Base-by-base conservation (phyloP, 2,329 filamentous ascomycete species). In the Rhinocladiella mackenziei region DNA sequence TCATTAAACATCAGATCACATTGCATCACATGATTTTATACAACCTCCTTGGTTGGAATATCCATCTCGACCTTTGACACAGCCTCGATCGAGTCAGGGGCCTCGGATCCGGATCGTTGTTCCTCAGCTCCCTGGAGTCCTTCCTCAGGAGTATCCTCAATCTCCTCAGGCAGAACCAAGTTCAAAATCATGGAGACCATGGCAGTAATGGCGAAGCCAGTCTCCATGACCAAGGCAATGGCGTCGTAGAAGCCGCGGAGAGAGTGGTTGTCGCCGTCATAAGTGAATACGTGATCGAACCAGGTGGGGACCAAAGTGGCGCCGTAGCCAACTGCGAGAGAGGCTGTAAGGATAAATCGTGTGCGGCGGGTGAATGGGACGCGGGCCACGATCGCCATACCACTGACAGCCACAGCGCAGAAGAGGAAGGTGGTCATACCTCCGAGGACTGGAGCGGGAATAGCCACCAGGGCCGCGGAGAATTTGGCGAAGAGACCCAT, bases 141-240 rank as follows among this genome's bases (percentile, higher is more conserved):
- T 15, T 43, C 38, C 5, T 56, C 46, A 38, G 71, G 69, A 20
- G 73, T 72, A 31, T 86, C 83, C 56, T 87, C 86, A n/a, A 83
- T 67, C 65, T 94, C 88, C 58, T 86, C 82, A 0, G 81, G 78
- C 11, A 94, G 66, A 0, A 78, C 55, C 37, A 92, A 63, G 61
- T 94, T 94, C 37, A 95, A 71, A 15, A 86, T 63, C 60, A 92
- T 73, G 38, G 80, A 80, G 29, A 89, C 61, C 17, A 89, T 75
- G 0, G 85, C 89, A 0, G 85, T 83, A 14, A 94, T 72, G 2
- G 68, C 67, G 31, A 71, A 71, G 0, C 68, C 68, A 17, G 68
- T 88, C 65, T 84, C 77, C 77, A 88, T 82, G 45, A 89, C 71
- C 29, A 89, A 68, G 3, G 75, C 73, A 45, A 88, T 65, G 7